Evolutionary conservation across 345 rosid genomes (phyloP).

Genomic region (Eucalyptus pauciflora): DNA sequence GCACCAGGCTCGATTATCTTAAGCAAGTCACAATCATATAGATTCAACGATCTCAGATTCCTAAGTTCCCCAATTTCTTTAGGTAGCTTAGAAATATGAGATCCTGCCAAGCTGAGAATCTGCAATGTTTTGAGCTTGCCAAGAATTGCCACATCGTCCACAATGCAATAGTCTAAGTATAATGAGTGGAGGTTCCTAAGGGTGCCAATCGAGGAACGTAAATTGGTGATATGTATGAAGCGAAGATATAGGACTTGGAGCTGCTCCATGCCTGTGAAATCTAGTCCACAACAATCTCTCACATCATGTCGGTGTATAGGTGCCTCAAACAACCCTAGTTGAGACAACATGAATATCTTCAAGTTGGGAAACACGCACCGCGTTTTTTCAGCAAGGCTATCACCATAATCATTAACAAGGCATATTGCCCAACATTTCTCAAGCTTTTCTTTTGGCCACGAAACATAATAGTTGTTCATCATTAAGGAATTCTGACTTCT

Average conservation of each 20-base stretch:
- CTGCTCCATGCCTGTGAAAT: neutral
- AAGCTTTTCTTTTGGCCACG: neutral
- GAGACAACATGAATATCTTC: neutral
- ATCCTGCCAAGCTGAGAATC: neutral
- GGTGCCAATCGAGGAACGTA: neutral
- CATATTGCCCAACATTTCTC: neutral
- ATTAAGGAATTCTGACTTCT: neutral
- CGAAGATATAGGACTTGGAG: neutral
- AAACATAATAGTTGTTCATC: neutral
- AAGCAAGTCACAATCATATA: fast-evolving
- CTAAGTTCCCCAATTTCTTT: neutral
- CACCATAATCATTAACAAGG: neutral
- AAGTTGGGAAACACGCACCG: fast-evolving
- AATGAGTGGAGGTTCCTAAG: neutral
- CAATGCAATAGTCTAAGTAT: neutral
- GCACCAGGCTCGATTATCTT: neutral
- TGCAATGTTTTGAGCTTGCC: neutral
- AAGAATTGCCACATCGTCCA: neutral
- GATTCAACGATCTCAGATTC: neutral
- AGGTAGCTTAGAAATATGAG: neutral
- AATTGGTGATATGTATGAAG: neutral
- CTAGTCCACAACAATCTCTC: neutral
- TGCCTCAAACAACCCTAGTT: fast-evolving
- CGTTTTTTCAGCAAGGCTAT: neutral
- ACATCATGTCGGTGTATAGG: neutral